These are phyloP conservation scores for Ophiostoma sp. DNA, from an alignment of 2,329 filamentous ascomycete species.

Conservation along the genomic window DNA sequence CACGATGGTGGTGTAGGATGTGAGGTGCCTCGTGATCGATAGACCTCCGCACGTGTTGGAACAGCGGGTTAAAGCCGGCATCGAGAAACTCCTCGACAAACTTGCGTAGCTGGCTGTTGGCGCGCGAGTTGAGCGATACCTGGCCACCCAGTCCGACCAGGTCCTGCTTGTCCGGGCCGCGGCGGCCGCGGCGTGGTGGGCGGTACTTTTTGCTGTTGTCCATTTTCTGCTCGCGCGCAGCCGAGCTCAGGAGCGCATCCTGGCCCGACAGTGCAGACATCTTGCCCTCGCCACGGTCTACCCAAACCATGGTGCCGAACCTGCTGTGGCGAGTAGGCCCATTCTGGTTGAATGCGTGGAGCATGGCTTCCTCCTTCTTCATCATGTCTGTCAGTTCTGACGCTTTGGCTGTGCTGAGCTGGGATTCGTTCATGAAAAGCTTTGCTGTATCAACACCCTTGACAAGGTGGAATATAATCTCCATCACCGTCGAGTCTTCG, in stretches of 20 bases:
- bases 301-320: conserved; percentile 96
- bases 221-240: conserved; percentile 76
- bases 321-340: conserved; percentile 84
- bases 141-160: conserved; percentile 58
- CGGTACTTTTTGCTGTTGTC: conserved; percentile 87
- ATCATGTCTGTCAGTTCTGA: conserved; percentile 71
- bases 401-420: conserved; percentile 62
- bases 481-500: conserved; percentile 84
- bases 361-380: conserved; percentile 77
- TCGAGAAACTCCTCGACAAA: conserved; percentile 95
- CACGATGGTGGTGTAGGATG: conserved; percentile 67
- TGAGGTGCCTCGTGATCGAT: conserved; percentile 86
- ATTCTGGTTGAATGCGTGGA: conserved; percentile 67
- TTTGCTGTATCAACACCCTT: conserved; percentile 82
- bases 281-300: conserved; percentile 79
- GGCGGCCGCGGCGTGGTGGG: conserved; percentile 62
- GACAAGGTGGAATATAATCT: conserved; percentile 85
- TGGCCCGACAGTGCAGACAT: conserved; percentile 85
- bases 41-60: conserved; percentile 77
- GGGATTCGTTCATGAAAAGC: conserved; percentile 75
- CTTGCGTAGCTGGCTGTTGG: conserved; percentile 67
- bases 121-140: conserved; percentile 62
- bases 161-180: conserved; percentile 62
- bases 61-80: conserved; percentile 88
- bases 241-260: conserved; percentile 68